Evolutionary conservation across 78 protist genomes (phyloP).

Genomic region (Pirum gemmata): DNA sequence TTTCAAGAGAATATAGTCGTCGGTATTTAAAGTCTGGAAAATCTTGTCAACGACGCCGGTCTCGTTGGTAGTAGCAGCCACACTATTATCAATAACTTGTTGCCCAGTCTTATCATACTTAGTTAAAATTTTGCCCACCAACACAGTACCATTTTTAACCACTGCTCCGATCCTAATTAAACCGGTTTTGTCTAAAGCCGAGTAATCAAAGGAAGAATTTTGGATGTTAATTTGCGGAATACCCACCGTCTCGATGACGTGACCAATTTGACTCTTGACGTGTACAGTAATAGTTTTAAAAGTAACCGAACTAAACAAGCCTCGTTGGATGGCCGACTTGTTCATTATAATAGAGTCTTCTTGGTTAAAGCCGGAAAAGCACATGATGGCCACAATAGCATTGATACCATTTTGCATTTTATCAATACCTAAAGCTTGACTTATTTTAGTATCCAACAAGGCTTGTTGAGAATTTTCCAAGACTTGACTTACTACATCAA

Average conservation of each 20-base stretch:
- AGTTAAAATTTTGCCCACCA: no score
- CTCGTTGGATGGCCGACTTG: neutral
- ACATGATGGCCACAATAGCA: neutral
- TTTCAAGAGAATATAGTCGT: constrained; percentile 70
- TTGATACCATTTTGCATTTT: neutral
- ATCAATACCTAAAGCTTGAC: neutral
- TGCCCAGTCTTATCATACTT: no score
- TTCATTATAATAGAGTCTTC: neutral
- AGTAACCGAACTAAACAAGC: neutral
- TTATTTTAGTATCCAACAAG: neutral
- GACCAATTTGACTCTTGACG: no score
- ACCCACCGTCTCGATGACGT: no score
- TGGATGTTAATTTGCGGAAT: neutral
- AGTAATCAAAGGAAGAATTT: constrained; percentile 47
- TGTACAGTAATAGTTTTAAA: neutral
- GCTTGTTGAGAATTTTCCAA: neutral
- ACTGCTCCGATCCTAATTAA: no score
- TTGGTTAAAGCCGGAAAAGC: constrained; percentile 14
- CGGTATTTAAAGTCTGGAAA: constrained; percentile 71
- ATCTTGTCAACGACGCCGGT: constrained; percentile 89
- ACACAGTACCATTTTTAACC: no score
- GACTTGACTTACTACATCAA: neutral
- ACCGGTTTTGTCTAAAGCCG: no score
- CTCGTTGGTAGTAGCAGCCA: no score
- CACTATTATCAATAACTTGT: no score